Conservation (phyloP, 2,329 filamentous ascomycete genomes). For the Leptoxyphium fumago region DNA sequence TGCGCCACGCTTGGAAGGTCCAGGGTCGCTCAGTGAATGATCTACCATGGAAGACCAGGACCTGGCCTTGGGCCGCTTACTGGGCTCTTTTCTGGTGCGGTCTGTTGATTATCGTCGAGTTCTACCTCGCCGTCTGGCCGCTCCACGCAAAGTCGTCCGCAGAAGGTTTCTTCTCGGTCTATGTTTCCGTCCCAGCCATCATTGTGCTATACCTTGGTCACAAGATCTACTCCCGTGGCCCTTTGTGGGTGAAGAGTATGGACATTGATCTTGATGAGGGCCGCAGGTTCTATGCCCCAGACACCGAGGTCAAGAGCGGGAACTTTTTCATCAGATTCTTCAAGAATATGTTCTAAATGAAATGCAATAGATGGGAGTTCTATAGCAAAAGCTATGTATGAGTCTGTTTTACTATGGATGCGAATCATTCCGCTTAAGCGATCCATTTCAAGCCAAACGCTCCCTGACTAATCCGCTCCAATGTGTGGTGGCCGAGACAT, state of each 20-base stretch:
- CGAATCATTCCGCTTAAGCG: no score
- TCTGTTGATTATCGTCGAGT: conserved; percentile 31
- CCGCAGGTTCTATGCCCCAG: conserved; percentile 12
- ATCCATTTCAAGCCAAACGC: no score
- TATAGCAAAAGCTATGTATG: no score
- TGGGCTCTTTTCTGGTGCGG: conserved; percentile 32
- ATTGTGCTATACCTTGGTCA: conserved; percentile 28
- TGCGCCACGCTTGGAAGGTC: conserved; percentile 44
- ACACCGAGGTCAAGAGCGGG: neutral
- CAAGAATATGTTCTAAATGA: neutral
- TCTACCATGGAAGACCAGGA: conserved; percentile 30
- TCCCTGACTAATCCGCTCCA: no score
- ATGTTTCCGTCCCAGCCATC: conserved; percentile 29
- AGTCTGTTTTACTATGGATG: no score
- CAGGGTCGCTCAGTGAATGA: conserved; percentile 39
- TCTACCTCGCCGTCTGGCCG: conserved; percentile 35
- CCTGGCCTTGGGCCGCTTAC: conserved; percentile 29
- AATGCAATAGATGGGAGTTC: no score
- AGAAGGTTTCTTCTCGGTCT: conserved; percentile 33
- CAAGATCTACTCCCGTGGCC: conserved; percentile 25
- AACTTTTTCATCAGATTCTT: neutral
- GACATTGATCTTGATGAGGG: conserved; percentile 23
- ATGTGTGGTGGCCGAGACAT: no score
- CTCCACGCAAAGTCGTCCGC: conserved; percentile 21
- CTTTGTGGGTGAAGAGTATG: conserved; percentile 20